Conservation (phyloP, 2,329 filamentous ascomycete genomes). For the Lecanosticta acicola region DNA sequence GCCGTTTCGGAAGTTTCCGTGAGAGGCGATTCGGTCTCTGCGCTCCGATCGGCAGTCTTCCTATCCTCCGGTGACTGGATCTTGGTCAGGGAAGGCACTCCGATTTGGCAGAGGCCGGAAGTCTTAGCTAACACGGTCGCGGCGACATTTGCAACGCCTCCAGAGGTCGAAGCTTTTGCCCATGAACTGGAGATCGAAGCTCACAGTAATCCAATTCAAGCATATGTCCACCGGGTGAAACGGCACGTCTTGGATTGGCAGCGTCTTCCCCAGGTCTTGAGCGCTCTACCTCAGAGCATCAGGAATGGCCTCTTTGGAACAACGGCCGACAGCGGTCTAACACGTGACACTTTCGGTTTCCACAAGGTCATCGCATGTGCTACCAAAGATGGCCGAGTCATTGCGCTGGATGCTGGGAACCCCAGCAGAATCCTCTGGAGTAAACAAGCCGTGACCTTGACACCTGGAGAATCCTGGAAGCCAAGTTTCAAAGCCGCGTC, state of each 20-base stretch:
- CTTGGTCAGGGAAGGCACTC: constrained; percentile 73
- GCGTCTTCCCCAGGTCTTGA: constrained; percentile 67
- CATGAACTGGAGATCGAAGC: constrained; percentile 81
- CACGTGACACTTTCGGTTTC: constrained; percentile 76
- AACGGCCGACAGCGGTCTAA: constrained; percentile 42
- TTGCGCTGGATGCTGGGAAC: constrained; percentile 71
- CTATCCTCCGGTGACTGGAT: constrained; percentile 67
- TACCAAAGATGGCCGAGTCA: constrained; percentile 71
- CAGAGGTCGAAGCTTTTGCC: constrained; percentile 63
- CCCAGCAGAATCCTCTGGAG: constrained; percentile 73
- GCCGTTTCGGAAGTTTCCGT: constrained; percentile 77
- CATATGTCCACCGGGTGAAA: constrained; percentile 82
- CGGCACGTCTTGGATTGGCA: constrained; percentile 76
- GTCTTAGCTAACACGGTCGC: constrained; percentile 73
- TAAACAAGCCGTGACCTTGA: constrained; percentile 55
- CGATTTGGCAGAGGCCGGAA: constrained; percentile 76
- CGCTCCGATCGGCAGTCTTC: constrained; percentile 70
- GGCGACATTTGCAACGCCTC: constrained; percentile 67
- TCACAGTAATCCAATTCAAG: constrained; percentile 69
- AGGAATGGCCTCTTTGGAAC: constrained; percentile 46
- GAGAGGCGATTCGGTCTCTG: constrained; percentile 61
- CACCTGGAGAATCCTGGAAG: constrained; percentile 52
- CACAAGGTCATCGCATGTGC: constrained; percentile 78
- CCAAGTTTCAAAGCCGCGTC: constrained; percentile 18
- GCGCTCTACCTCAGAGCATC: constrained; percentile 62